Evolutionary conservation across 2,329 filamentous ascomycete genomes (phyloP).

Genomic region (Diaporthe vexans): DNA sequence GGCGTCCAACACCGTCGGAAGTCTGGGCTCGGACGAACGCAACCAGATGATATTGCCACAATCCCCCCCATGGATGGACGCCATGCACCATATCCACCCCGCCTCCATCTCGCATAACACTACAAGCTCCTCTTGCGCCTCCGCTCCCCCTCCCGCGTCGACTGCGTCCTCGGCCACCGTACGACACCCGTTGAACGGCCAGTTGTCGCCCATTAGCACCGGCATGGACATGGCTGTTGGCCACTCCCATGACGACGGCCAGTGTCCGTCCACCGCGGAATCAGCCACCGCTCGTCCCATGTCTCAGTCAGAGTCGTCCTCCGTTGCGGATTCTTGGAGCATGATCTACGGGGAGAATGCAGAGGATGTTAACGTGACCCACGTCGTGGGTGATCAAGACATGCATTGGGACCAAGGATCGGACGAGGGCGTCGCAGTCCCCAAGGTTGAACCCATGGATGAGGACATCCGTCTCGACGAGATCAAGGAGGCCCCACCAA

Average conservation of each 20-base stretch:
- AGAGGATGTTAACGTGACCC: conserved; percentile 35
- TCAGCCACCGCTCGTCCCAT: conserved; percentile 58
- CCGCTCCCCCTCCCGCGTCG: conserved; percentile 48
- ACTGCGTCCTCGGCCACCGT: conserved; percentile 47
- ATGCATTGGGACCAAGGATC: conserved; percentile 62
- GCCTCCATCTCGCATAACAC: conserved; percentile 25
- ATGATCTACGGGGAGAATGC: conserved; percentile 53
- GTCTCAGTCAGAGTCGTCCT: conserved; percentile 62
- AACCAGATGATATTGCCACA: conserved; percentile 52
- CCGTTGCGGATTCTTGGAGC: conserved; percentile 61
- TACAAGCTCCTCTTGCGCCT: conserved; percentile 18
- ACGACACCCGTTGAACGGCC: conserved; percentile 56
- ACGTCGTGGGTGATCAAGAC: conserved; percentile 50
- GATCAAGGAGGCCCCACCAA: conserved; percentile 60
- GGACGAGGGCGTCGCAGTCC: conserved; percentile 61
- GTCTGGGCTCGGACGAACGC: conserved; percentile 60
- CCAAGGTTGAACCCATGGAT: conserved; percentile 71
- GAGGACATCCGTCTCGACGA: conserved; percentile 69
- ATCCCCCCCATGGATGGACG: conserved; percentile 54
- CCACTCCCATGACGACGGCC: conserved; percentile 43
- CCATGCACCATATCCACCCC: conserved; percentile 46
- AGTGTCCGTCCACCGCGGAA: conserved; percentile 50
- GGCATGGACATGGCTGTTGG: conserved; percentile 57
- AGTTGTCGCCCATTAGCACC: conserved; percentile 68
- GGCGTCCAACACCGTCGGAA: conserved; percentile 53